phyloP scores from a whole-genome alignment of 139 green algal species.

The Parachlorella kessleri region DNA sequence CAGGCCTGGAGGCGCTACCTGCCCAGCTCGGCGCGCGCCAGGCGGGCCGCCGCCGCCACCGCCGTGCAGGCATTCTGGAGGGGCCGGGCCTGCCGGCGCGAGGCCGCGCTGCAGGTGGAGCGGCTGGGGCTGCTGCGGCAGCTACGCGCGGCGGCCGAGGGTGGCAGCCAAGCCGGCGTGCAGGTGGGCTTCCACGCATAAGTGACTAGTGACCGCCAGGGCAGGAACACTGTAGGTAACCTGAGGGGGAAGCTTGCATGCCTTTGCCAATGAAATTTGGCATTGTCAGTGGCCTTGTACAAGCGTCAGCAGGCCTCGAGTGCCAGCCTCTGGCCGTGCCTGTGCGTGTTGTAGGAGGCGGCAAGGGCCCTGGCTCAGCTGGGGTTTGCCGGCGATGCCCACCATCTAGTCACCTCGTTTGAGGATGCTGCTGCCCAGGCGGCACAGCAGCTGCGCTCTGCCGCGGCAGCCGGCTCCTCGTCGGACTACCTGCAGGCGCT shows the following conservation, averaged over 20 bases:
- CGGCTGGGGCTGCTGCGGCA: background rate
- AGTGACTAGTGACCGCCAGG: too few relatives aligned
- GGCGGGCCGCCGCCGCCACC: background rate
- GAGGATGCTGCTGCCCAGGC: slow-evolving; percentile 4
- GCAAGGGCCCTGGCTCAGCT: background rate
- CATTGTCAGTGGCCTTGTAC: too few relatives aligned
- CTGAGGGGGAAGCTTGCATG: too few relatives aligned
- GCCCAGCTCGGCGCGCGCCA: background rate
- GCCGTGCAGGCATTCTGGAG: slow-evolving; percentile 12
- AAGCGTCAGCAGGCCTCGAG: too few relatives aligned
- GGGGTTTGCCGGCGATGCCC: background rate
- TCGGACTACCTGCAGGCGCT: background rate
- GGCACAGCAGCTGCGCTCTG: background rate
- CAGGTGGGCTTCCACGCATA: too few relatives aligned
- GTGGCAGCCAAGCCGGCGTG: too few relatives aligned
- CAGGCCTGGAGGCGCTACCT: slow-evolving; percentile 3
- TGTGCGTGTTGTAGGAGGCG: background rate
- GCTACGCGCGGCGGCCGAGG: background rate
- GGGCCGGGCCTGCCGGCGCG: background rate
- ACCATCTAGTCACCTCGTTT: background rate
- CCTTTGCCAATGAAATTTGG: too few relatives aligned
- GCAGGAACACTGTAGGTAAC: too few relatives aligned
- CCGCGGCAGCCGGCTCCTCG: background rate
- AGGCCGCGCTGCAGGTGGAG: background rate
- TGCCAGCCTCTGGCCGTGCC: too few relatives aligned